These are phyloP conservation scores for Actinidia arguta DNA, from an alignment of 179 eudicot genomes.

Conservation along the genomic window DNA sequence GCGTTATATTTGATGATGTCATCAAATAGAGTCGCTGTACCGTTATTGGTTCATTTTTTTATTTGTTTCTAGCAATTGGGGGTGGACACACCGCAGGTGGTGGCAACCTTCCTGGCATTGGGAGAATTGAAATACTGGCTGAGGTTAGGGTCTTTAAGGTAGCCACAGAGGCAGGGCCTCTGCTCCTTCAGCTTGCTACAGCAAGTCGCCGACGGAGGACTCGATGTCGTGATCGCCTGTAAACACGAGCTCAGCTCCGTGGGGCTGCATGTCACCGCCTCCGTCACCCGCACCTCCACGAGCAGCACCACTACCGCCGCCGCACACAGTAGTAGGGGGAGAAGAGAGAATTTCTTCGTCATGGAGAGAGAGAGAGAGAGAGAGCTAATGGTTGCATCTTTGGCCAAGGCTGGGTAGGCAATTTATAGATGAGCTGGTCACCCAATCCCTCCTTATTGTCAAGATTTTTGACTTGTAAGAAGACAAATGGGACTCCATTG, in stretches of 20 bases:
- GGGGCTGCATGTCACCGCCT: slow-evolving; percentile 41
- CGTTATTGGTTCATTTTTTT: too few species aligned
- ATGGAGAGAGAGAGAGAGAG: slow-evolving; percentile 16
- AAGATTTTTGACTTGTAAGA: too few species aligned
- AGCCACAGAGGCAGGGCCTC: slow-evolving; percentile 64
- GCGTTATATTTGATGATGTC: too few species aligned
- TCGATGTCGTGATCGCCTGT: slow-evolving; percentile 30
- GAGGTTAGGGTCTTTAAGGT: slow-evolving; percentile 47
- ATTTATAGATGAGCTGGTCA: too few species aligned
- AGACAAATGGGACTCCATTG: too few species aligned
- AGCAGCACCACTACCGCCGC: slow-evolving; percentile 14
- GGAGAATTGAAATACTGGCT: slow-evolving; percentile 37
- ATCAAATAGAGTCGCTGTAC: too few species aligned
- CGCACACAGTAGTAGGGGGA: slow-evolving; percentile 22
- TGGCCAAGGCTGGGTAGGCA: neutral
- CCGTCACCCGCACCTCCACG: slow-evolving; percentile 25
- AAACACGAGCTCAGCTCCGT: slow-evolving; percentile 26
- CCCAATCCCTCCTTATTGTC: too few species aligned
- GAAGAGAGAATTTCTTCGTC: slow-evolving; percentile 25
- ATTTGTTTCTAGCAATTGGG: slow-evolving; percentile 6
- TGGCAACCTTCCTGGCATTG: neutral
- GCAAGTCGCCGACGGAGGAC: slow-evolving; percentile 44
- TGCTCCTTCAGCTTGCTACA: slow-evolving; percentile 57
- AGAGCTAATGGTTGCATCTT: neutral
- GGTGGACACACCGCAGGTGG: neutral